Conservation (phyloP, 2,329 filamentous ascomycete genomes). For the Claviceps sp. region DNA sequence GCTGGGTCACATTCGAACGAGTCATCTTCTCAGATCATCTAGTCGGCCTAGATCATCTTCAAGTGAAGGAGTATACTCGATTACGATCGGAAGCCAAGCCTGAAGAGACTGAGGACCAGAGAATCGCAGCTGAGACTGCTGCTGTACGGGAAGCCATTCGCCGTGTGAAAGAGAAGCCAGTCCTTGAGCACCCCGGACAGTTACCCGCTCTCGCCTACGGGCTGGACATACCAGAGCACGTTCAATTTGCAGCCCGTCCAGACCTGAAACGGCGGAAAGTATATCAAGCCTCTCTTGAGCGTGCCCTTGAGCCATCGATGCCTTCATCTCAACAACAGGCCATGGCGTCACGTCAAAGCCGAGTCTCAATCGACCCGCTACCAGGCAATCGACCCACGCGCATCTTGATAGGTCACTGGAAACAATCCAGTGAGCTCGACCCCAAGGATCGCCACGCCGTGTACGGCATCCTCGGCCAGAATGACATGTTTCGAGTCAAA, state of each 20-base stretch:
- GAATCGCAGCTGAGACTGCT: conserved; percentile 23
- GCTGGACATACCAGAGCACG: conserved; percentile 30
- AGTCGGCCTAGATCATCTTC: conserved; percentile 38
- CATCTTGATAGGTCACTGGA: conserved; percentile 47
- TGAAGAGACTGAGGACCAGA: conserved; percentile 25
- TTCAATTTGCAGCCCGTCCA: conserved; percentile 18
- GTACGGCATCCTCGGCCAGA: conserved; percentile 46
- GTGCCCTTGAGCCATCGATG: conserved; percentile 3
- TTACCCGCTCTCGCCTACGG: conserved; percentile 38
- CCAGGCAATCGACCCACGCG: conserved; percentile 41
- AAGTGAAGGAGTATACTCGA: conserved; percentile 50
- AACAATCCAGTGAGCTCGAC: conserved; percentile 33
- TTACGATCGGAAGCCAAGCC: conserved; percentile 27
- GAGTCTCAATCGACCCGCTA: conserved; percentile 26
- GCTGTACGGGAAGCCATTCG: conserved; percentile 35
- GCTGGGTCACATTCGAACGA: conserved; percentile 50
- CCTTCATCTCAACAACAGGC: conserved; percentile 12
- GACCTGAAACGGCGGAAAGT: conserved; percentile 36
- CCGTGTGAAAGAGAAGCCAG: conserved; percentile 28
- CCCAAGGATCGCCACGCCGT: conserved; percentile 45
- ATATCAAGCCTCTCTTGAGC: conserved; percentile 13
- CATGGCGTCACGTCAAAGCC: conserved; percentile 9
- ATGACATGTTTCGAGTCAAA: conserved; percentile 53
- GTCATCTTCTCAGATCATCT: conserved; percentile 46
- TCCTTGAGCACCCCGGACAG: conserved; percentile 27